Base-by-base conservation (phyloP, 192 early-diverging fungal species). In the Dissophora ornata region DNA sequence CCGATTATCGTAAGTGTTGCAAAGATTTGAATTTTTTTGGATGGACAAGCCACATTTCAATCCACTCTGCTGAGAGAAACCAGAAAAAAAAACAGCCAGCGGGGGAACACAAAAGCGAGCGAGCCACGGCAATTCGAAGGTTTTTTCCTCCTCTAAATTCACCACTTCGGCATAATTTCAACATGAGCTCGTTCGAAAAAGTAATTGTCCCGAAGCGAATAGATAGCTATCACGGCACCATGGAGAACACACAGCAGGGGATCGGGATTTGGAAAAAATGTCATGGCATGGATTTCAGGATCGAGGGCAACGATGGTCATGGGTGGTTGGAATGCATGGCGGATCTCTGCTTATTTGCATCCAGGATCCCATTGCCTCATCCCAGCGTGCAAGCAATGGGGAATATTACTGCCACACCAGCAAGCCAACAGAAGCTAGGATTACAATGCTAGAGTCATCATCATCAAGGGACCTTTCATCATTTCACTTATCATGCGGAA, bases 121-220 rank as follows among this genome's bases (percentile, higher is more conserved):
- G 28, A 28, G 18, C 33, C 8, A 48, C 55, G 44, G 61, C 69
- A 71, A 63, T 50, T 71, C 56, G 45, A 49, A 41, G 45, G 53
- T 38, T 67, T 74, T 66, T 62, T 77, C 73, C 73, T 77, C 73
- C 73, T 77, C 73, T 77, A 77, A 66, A 65, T 65, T 71, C 62
- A 69, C 71, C 73, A 67, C 73, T 67, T 77, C 54, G 69, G 69
- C 69, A 71, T 71, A 71, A 57, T 71, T 60, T 63, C 50, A 77
- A 50, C 73, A 77, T 77, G 73, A 77, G 73, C 73, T 77, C 73
- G 44, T 77, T 77, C 59, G 73, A 77, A 77, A 77, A 77, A 77
- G 73, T 77, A 77, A 66, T 61, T 58, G 30, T 4, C 28, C 36
- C 18, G n/a, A 47, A 47, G n/a, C 45, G 16, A 47, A 22, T 0